phyloP scores from a whole-genome alignment of 805 yeast genomes.

The Yarrowia bubula region DNA sequence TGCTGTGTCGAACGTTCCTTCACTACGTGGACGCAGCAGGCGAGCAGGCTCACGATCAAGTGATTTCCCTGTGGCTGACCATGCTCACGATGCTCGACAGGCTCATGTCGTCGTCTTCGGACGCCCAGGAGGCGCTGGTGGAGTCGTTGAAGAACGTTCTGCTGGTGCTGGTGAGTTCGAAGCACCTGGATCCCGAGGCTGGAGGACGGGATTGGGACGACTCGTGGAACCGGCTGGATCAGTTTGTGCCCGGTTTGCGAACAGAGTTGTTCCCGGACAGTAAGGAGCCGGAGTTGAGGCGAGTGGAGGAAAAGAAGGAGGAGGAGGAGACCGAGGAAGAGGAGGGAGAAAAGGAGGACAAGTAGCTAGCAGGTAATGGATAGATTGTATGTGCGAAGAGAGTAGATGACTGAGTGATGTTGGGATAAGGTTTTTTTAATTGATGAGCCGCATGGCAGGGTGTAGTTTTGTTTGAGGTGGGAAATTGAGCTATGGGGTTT shows the following conservation, averaged over 20 bases:
- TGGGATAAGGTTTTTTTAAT: too few species aligned
- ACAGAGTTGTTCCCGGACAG: constrained; percentile 31
- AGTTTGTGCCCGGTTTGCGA: constrained; percentile 41
- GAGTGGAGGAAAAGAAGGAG: not conserved
- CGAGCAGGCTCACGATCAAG: constrained; percentile 6
- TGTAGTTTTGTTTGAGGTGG: too few species aligned
- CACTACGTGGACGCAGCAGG: constrained; percentile 43
- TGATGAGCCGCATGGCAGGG: too few species aligned
- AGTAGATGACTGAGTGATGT: too few species aligned
- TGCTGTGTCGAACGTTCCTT: constrained; percentile 64
- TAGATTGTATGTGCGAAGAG: too few species aligned
- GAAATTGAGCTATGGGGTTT: too few species aligned
- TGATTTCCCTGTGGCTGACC: constrained; percentile 40
- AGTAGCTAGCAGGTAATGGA: too few species aligned
- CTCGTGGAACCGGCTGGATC: constrained; percentile 41
- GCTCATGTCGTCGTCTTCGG: constrained; percentile 42
- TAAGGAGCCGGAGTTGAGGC: constrained; percentile 7
- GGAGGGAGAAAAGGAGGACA: not conserved
- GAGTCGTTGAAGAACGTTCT: constrained; percentile 46
- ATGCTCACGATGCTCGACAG: constrained; percentile 43
- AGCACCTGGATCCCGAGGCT: constrained; percentile 30
- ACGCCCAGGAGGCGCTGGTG: constrained; percentile 42
- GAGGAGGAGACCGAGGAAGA: not conserved
- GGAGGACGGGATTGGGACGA: constrained; percentile 41
- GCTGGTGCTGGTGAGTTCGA: constrained; percentile 41